Percentiles rank a stretch among this genome's conserved stretches.
Conservation (phyloP, 148 eudicot species). For the Fagopyrum esculentum region DNA sequence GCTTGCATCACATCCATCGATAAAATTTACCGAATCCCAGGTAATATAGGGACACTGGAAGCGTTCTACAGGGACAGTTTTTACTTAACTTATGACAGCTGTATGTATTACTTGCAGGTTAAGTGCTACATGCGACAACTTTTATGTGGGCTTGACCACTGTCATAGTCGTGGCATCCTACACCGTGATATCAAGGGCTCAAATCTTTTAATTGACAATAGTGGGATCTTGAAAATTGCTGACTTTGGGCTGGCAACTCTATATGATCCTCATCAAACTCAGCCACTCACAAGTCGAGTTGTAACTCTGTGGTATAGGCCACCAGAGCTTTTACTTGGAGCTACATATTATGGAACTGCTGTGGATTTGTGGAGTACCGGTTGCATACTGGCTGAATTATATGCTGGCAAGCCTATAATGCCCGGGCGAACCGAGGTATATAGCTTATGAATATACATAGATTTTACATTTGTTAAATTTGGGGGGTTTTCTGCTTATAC, state of each 20-base stretch:
- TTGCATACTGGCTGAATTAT: constrained; percentile 80
- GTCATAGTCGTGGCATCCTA: constrained; percentile 65
- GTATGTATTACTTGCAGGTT: constrained; percentile 37
- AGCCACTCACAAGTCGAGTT: constrained; percentile 74
- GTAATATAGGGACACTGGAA: constrained; percentile 20
- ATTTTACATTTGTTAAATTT: neutral
- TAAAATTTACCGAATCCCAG: constrained; percentile 82
- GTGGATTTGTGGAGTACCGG: constrained; percentile 92
- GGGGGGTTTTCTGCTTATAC: neutral
- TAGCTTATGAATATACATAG: neutral
- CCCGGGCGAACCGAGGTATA: constrained; percentile 74
- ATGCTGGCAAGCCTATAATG: constrained; percentile 85
- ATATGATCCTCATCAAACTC: constrained; percentile 52
- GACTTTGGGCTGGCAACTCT: constrained; percentile 85
- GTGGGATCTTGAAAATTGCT: constrained; percentile 74
- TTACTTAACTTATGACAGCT: constrained; percentile 1
- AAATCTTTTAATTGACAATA: constrained; percentile 72
- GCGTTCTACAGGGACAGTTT: neutral
- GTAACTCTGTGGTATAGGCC: constrained; percentile 94
- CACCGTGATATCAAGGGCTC: constrained; percentile 87
- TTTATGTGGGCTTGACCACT: constrained; percentile 71
- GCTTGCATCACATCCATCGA: constrained; percentile 68
- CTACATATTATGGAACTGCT: constrained; percentile 61
- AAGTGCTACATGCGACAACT: constrained; percentile 86
- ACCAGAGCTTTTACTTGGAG: constrained; percentile 86